These are phyloP conservation scores for Lactarius trivialis DNA, from an alignment of 768 basidiomycete species.

Conservation along the genomic window DNA sequence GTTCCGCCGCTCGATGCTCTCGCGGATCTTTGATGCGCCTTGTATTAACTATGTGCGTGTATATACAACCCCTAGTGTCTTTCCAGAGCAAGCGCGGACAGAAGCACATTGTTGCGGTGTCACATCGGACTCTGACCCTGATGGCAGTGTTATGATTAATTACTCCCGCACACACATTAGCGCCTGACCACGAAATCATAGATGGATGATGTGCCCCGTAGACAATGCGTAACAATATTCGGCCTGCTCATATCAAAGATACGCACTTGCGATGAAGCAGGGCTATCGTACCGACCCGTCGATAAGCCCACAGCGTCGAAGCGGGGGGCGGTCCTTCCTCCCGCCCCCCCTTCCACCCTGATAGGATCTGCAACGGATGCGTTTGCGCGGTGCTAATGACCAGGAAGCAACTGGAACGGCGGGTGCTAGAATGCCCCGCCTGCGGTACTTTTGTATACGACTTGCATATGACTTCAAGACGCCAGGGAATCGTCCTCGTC, in stretches of 20 bases:
- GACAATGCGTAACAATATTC: not conserved
- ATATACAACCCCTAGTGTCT: not conserved
- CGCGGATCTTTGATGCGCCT: not conserved
- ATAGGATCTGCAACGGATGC: not conserved
- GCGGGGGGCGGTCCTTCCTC: not conserved
- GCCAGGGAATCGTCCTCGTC: not conserved
- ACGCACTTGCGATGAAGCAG: not conserved
- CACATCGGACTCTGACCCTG: not conserved
- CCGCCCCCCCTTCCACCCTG: no score
- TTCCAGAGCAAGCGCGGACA: not conserved
- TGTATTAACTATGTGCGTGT: conserved; percentile 14
- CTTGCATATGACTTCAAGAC: not conserved
- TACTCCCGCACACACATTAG: not conserved
- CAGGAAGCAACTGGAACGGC: not conserved
- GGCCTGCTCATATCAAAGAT: no score
- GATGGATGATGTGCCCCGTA: not conserved
- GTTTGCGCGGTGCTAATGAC: no score
- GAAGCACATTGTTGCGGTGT: not conserved
- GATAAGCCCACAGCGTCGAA: not conserved
- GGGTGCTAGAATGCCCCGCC: not conserved
- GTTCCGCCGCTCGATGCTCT: not conserved
- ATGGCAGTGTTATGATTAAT: not conserved
- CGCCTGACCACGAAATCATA: not conserved
- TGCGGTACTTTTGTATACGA: not conserved
- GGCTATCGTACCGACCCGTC: not conserved